Base-by-base conservation (phyloP, 2,329 filamentous ascomycete species). In the Hypoxylon sp. region DNA sequence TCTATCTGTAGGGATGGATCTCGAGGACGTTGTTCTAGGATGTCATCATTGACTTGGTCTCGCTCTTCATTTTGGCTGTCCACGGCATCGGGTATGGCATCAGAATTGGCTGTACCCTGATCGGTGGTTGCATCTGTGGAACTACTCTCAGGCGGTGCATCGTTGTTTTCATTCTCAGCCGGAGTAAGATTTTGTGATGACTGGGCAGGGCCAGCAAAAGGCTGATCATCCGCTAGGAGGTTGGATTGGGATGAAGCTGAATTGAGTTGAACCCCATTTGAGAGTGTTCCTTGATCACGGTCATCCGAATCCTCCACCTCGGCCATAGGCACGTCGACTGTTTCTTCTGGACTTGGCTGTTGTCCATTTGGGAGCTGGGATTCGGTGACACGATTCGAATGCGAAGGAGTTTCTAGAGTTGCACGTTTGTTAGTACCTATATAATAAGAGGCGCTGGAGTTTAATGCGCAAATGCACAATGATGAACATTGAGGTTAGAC, bases 1-100 rank as follows among this genome's bases (percentile, higher is more conserved):
- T 73, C 70, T 54, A 73, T 72, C 52, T 63, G 72, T 55, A 61
- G 65, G 6, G 73, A 70, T 26, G 62, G 52, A 5, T 72, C 70
- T n/a, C 60, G 65, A 5, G 72, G 65, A 44, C 67, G 66, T 17
- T 70, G 68, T 55, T 73, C 71, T n/a, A 70, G 67, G 11, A 69
- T 58, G 26, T 73, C 67, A 9, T 55, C 53, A 24, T 70, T 63
- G 11, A 50, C 60, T 5, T 55, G 52, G 17, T 56, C 68, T 37
- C 58, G 59, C 22, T 57, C 52, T 47, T 54, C 33, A 50, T 35
- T 46, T 8, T 66, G 57, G 3, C 13, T 22, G 22, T 65, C 37
- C 11, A 54, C 31, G 19, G 39, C 14, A 6, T 35, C 44, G 31
- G 17, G 6, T 1, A 48, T 46, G 17, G 29, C 22, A 42, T 57